phyloP scores from a whole-genome alignment of 2,329 filamentous ascomycete genomes.

The Cytospora schulzeri region DNA sequence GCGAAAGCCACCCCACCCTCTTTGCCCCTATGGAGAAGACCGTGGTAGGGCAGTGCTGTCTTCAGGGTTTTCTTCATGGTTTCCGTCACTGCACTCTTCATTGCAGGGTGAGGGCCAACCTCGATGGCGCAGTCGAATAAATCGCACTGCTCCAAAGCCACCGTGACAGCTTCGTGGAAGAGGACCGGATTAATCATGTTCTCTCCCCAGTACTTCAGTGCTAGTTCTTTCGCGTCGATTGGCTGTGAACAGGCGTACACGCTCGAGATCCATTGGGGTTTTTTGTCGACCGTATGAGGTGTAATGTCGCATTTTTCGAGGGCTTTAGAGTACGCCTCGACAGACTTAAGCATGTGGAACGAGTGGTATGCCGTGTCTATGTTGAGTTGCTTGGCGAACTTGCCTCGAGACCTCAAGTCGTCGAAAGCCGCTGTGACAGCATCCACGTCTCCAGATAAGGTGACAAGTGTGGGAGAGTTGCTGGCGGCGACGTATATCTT shows the following conservation, averaged over 20 bases:
- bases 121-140: slow-evolving; percentile 44
- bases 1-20: slow-evolving; percentile 37
- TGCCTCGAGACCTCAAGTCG: slow-evolving; percentile 31
- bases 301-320: slow-evolving; percentile 36
- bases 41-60: slow-evolving; percentile 35
- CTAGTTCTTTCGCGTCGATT: slow-evolving; percentile 28
- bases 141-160: slow-evolving; percentile 31
- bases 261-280: slow-evolving; percentile 44
- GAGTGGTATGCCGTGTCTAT: slow-evolving; percentile 55
- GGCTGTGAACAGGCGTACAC: slow-evolving; percentile 36
- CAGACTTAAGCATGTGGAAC: slow-evolving; percentile 46
- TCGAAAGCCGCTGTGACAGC: slow-evolving; percentile 32
- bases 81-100: slow-evolving; percentile 44
- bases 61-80: slow-evolving; percentile 35
- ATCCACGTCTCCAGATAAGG: slow-evolving; percentile 41
- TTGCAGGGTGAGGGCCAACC: slow-evolving; percentile 48
- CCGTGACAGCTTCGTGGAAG: slow-evolving; percentile 44
- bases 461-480: slow-evolving; percentile 39
- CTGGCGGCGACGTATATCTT: slow-evolving; percentile 36
- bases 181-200: slow-evolving; percentile 49
- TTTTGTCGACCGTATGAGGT: slow-evolving; percentile 29
- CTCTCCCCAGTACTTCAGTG: slow-evolving; percentile 44
- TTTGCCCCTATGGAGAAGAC: slow-evolving; percentile 36
- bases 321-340: slow-evolving; percentile 38
- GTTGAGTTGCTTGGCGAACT: slow-evolving; percentile 40